Conservation (phyloP, 306 rosid genomes). For the Prunus salicina region DNA sequence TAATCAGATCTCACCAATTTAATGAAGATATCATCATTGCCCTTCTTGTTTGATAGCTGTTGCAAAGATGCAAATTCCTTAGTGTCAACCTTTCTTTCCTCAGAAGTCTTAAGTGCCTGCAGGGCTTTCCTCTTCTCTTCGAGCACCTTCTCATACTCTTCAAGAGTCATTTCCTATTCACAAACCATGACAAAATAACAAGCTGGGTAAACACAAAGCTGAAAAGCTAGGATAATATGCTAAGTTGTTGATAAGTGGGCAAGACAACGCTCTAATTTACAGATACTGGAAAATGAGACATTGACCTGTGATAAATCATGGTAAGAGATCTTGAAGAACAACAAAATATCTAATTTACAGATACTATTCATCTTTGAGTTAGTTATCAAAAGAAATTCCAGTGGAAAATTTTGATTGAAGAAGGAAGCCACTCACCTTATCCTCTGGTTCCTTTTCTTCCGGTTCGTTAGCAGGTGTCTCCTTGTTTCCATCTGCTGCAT, state of each 20-base stretch:
- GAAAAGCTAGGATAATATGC: neutral
- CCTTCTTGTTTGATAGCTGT: constrained; percentile 87
- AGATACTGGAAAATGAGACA: neutral
- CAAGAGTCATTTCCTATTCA: constrained; percentile 89
- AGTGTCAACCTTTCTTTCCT: constrained; percentile 78
- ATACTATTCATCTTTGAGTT: neutral
- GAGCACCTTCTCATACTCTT: constrained; percentile 83
- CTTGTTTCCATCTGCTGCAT: constrained; percentile 45
- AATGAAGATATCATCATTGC: constrained; percentile 58
- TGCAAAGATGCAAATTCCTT: constrained; percentile 85
- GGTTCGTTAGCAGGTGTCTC: constrained; percentile 52
- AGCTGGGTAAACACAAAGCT: neutral
- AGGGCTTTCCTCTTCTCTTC: constrained; percentile 88
- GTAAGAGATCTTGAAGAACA: neutral
- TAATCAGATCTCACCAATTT: constrained; percentile 57
- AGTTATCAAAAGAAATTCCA: neutral
- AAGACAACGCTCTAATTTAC: neutral
- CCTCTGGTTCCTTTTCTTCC: constrained; percentile 85
- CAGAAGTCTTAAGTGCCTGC: constrained; percentile 62
- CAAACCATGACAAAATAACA: neutral
- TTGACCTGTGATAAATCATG: neutral
- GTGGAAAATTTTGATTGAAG: neutral
- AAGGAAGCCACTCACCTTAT: constrained; percentile 45
- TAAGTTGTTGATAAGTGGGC: neutral
- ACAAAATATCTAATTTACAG: neutral